Base-by-base conservation (phyloP, 2,329 filamentous ascomycete genomes). In the Colletotrichum sp. region DNA sequence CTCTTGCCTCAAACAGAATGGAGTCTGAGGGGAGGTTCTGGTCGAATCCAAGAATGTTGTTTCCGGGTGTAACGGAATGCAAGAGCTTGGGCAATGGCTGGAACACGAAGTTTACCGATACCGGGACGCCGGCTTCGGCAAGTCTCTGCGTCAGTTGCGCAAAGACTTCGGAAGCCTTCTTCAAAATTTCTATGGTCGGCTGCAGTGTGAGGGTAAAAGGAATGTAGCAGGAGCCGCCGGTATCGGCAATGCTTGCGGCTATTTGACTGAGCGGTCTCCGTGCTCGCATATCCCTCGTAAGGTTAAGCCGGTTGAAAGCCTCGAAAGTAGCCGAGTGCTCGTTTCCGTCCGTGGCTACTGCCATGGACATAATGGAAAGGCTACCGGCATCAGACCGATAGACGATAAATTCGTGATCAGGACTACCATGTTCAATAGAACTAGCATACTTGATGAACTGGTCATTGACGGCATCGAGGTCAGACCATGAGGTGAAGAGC, bases 41-140 rank as follows among this genome's bases (percentile, higher is more conserved):
- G 12, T 76, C 67, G 18, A 61, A 69, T 12, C 71, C 74, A 3
- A 68, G 56, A 28, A 74, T 30, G 56, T 68, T 74, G 9, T 28
- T 12, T 55, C 69, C 71, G 2, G 75, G 55, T 9, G 48, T 64
- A 38, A 75, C 75, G n/a, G 38, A 24, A 34, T 61, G 67, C 18
- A 74, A 64, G 61, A 71, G 71, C 62, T 79, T 77, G 21, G 65
- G n/a, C 0, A 76, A 61, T 14, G 70, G 74, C 30, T 73, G 74
- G 30, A 73, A 69, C 14, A 69, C 75, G 21, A 79, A 78, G 21
- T 69, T 65, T 18, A 78, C 63, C 5, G 73, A 76, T 6, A 77
- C 78, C 1, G 65, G 59, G 10, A 64, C 43, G 24, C 34, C 14
- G 5, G 58, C 21, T 13, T 58, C 64, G 18, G 13, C 28, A 12